Base-by-base conservation (phyloP, 768 basidiomycete species). In the Pleurotus tuber-regium region DNA sequence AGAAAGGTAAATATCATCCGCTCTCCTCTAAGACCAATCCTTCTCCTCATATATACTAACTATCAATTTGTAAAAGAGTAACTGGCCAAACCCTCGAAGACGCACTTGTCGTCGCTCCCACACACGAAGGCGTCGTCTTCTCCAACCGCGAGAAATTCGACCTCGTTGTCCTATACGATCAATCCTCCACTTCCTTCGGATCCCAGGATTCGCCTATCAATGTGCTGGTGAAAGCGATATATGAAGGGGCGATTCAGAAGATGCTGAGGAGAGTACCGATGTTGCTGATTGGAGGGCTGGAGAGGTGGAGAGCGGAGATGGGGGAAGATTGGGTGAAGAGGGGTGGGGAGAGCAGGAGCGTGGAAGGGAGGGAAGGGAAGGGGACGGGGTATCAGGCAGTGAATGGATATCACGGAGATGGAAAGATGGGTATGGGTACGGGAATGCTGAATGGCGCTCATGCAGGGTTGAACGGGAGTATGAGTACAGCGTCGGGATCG, bases 111-210 rank as follows among this genome's bases (percentile, higher is more conserved):
- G 71, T 90, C 28, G 83, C 81, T 0, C 91, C 95, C 1, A 73
- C 76, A 30, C 63, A 77, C 31, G 95, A 98, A 67, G 74, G 73
- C 39, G 74, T 76, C 2, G 73, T 89, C n/a, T 98, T 98, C 65
- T 65, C 71, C 35, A 88, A 92, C 54, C 88, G 96, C 33, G 82
- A 93, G 61, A 86, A 88, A 59, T 96, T 90, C 63, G 94, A 97
- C 58, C 67, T 95, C 18, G 83, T 99, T 21, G 89, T 86, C 12
- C 71, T 98, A 3, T 94, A 94, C 65, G 95, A 98, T 65, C 61
- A 77, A 43, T 65, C 73, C 25, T 84, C 89, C 40, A 74, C 78
- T 49, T 66, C 72, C 14, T 76, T 82, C 46, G 78, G 76, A 2
- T 64, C 67, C 2, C 65, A 70, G 16, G 72, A 72, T 8, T 73